phyloP scores from a whole-genome alignment of 2,329 filamentous ascomycete species.

The Emergomyces orientalis region DNA sequence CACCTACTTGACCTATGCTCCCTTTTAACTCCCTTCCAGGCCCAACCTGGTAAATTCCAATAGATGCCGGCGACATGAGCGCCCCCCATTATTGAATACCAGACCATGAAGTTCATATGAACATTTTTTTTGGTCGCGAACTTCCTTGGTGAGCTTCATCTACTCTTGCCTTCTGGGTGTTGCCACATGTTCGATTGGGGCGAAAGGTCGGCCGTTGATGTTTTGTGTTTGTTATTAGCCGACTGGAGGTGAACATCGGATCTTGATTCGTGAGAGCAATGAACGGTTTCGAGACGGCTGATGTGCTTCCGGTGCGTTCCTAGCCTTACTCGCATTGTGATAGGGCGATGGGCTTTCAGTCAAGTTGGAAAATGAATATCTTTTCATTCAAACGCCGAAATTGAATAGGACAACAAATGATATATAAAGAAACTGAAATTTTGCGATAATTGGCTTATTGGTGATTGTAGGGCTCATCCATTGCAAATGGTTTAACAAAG shows the following conservation, averaged over 20 bases:
- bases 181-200: background rate
- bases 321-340: background rate
- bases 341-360: background rate
- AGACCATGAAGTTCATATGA: background rate
- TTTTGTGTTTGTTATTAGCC: background rate
- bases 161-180: background rate
- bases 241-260: background rate
- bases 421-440: background rate
- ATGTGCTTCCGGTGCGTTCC: background rate
- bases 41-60: background rate
- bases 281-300: background rate
- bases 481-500: background rate
- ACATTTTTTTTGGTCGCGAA: background rate
- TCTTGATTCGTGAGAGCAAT: background rate
- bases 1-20: background rate
- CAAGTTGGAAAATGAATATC: background rate
- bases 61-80: background rate
- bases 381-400: background rate
- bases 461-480: background rate
- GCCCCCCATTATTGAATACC: constrained; percentile 3
- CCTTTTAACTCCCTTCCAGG: background rate
- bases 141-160: background rate
- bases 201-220: background rate
- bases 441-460: background rate
- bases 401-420: background rate